Evolutionary conservation across 177 flowering plant genomes (phyloP), one percentile per base, ranked within the genome.

Genomic region (Telopea speciosissima): DNA sequence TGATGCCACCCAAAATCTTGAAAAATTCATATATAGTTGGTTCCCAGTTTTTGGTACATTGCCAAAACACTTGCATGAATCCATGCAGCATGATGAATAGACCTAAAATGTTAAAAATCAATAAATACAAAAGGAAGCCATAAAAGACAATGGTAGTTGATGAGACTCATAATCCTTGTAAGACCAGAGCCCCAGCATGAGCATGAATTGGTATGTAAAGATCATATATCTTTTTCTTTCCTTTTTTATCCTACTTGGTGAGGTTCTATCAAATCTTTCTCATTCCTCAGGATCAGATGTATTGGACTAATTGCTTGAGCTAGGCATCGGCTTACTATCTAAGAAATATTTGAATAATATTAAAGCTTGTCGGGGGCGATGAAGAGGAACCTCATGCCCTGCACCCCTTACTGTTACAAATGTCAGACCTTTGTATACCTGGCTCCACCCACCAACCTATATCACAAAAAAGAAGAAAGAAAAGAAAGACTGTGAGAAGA

Each of bases 381-480:
- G 96, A 72, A 91, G 91, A 0, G 97, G 99, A 75, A 95, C 99
- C 79, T 91, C 96, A 67, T 95, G 99, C 62, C 99, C 99, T 54
- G 99, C 99, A 66, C 97, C 97, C 0, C 85, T 82, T 17, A 95
- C 83, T 17, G 99, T 85, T 26, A 92, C 97, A 19, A 90, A 71
- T 62, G 97, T 95, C 59, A 91, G 81, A 42, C 97, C 97, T 77
- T 89, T 77, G 83, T 95, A 95, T 24, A 88, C 83, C 82, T 95
- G 97, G 85, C 96, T 95, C 99, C 99, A 95, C 28, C 99, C 99
- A 66, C 99, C 99, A 75, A 95, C 97, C 99, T 95, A 75, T 66
- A 59, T 58, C 63, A 68, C 21, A 45, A 13, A 2, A 16, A n/a
- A 11, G 26, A 23, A 6, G 36, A 23, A 22, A 24, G 8, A 40